phyloP scores from a whole-genome alignment of 208 protist species.

The Acanthamoeba lenticulata region DNA sequence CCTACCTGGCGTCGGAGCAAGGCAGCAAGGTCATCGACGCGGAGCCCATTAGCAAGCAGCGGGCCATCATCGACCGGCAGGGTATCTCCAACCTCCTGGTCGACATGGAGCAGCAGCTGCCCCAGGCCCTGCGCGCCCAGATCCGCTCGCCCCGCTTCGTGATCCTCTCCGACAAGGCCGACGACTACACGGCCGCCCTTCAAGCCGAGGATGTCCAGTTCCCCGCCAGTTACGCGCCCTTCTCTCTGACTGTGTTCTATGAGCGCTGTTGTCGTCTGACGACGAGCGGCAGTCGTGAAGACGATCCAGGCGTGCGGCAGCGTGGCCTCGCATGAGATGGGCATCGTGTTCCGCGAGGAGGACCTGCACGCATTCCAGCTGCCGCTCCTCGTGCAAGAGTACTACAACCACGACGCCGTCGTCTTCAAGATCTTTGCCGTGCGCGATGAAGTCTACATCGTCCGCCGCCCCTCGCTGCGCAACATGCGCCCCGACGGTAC shows the following conservation, averaged over 20 bases:
- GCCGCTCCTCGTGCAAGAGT: conserved; percentile 68
- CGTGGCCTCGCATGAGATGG: conserved; percentile 75
- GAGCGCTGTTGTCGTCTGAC: neutral
- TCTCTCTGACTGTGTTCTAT: neutral
- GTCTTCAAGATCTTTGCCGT: conserved; percentile 79
- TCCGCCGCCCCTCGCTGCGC: conserved; percentile 72
- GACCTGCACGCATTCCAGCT: conserved; percentile 27
- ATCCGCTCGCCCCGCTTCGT: neutral
- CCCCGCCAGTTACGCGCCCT: neutral
- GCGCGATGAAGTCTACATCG: conserved; percentile 70
- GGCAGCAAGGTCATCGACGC: conserved; percentile 45
- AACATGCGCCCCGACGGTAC: conserved; percentile 59
- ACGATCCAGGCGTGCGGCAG: conserved; percentile 76
- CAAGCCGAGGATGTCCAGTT: neutral
- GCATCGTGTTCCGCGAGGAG: conserved; percentile 71
- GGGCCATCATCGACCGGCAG: conserved; percentile 48
- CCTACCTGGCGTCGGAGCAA: neutral
- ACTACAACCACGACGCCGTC: conserved; percentile 74
- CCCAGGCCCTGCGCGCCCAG: neutral
- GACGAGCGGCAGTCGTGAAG: conserved; percentile 67
- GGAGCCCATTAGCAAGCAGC: conserved; percentile 38
- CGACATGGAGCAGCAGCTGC: conserved; percentile 17
- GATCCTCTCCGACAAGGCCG: neutral
- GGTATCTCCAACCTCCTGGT: conserved; percentile 36
- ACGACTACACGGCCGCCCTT: neutral